These are phyloP conservation scores for Trichoderma sp. DNA, from an alignment of 2,329 filamentous ascomycete species.

Conservation along the genomic window DNA sequence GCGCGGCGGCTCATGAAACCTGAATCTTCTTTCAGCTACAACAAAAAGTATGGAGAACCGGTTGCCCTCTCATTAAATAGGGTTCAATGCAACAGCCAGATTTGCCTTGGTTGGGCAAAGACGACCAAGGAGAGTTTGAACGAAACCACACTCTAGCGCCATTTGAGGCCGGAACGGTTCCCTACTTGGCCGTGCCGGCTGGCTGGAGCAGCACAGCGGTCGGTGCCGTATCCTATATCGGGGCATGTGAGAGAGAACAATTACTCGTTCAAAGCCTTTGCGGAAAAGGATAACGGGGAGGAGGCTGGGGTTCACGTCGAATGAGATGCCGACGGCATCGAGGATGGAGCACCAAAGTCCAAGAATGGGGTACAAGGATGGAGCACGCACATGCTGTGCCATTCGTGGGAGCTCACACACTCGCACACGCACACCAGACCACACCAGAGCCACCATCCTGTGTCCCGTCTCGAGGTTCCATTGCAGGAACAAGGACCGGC, in stretches of 20 bases:
- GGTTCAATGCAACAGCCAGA: slow-evolving; percentile 9
- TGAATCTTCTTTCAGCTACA: not conserved
- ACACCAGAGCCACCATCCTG: not conserved
- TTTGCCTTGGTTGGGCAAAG: slow-evolving; percentile 9
- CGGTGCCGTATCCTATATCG: not conserved
- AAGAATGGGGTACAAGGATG: not conserved
- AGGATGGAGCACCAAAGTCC: not conserved
- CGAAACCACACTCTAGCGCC: slow-evolving; percentile 13
- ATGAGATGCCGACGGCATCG: not conserved
- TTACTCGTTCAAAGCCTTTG: not conserved
- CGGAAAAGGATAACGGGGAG: not conserved
- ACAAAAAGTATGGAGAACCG: not conserved
- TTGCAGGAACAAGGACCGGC: slow-evolving; percentile 10
- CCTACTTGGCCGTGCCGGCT: slow-evolving; percentile 1
- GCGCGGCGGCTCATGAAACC: not conserved
- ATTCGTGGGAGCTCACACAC: not conserved
- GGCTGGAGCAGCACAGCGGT: not conserved
- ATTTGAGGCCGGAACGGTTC: slow-evolving; percentile 5
- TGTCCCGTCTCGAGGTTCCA: slow-evolving; percentile 3
- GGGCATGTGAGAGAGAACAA: not conserved
- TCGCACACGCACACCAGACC: not conserved
- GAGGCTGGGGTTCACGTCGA: not conserved
- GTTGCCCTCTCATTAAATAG: slow-evolving; percentile 10
- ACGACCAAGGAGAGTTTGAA: slow-evolving; percentile 13
- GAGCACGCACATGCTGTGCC: slow-evolving; percentile 1